Evolutionary conservation across 371 early-diverging fungal genomes (phyloP).

Genomic region (Saksenaea oblongispora): DNA sequence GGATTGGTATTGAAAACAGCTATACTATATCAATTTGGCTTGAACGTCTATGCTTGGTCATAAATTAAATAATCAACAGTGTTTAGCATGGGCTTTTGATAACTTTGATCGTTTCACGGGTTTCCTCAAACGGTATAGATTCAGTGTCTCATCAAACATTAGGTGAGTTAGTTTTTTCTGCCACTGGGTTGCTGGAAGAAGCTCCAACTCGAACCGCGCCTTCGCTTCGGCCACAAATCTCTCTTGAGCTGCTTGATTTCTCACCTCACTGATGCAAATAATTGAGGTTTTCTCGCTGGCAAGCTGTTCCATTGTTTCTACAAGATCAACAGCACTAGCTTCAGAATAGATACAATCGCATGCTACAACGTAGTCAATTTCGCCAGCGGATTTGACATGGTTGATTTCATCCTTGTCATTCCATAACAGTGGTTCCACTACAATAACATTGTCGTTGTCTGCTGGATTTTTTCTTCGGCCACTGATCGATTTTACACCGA

Average conservation of each 20-base stretch:
- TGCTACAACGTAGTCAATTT: slow-evolving; percentile 53
- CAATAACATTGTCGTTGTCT: slow-evolving; percentile 19
- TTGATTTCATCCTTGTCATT: slow-evolving; percentile 37
- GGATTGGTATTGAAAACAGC: no score
- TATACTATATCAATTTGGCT: no score
- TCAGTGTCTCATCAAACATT: slow-evolving; percentile 48
- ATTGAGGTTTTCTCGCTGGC: slow-evolving; percentile 36
- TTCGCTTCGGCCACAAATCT: slow-evolving; percentile 45
- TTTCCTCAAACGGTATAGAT: slow-evolving; percentile 43
- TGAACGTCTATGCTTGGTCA: no score
- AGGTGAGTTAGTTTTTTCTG: slow-evolving; percentile 39
- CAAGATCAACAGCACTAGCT: slow-evolving; percentile 51
- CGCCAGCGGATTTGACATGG: slow-evolving; percentile 26
- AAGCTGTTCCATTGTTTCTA: slow-evolving; percentile 45
- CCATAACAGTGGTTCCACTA: slow-evolving; percentile 51
- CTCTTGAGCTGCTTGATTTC: slow-evolving; percentile 56
- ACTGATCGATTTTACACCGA: slow-evolving; percentile 32
- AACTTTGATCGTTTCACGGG: slow-evolving; percentile 15
- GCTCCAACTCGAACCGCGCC: slow-evolving; percentile 35
- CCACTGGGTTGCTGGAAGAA: slow-evolving; percentile 45
- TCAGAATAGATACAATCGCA: slow-evolving; percentile 62
- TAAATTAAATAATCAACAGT: not conserved
- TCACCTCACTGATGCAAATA: slow-evolving; percentile 53
- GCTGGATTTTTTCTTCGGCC: slow-evolving; percentile 40
- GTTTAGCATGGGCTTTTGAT: slow-evolving; percentile 8